Percentiles rank a stretch among this genome's conserved stretches.
These are phyloP conservation scores for Dicorynia guianensis DNA, from an alignment of 306 rosid species.

Conservation along the genomic window DNA sequence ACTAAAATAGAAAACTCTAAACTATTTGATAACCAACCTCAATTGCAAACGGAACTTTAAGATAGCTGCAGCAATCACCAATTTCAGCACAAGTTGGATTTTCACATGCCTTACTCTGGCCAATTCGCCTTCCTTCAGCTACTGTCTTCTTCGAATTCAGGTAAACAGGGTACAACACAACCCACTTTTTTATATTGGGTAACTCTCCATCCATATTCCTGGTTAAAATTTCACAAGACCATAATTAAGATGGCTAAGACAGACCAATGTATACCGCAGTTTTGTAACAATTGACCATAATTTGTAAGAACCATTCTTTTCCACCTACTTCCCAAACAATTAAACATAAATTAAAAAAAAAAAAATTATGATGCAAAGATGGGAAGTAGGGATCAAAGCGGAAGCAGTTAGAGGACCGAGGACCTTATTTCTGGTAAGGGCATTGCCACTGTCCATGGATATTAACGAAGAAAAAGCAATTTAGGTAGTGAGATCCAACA, in stretches of 20 bases:
- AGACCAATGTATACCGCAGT: background rate
- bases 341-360: background rate
- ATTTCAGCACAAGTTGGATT: conserved; percentile 88
- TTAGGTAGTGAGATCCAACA: conserved; percentile 2
- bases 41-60: conserved; percentile 74
- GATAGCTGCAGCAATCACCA: conserved; percentile 81
- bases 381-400: background rate
- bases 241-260: background rate
- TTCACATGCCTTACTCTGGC: conserved; percentile 71
- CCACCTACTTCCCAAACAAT: background rate
- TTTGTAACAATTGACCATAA: background rate
- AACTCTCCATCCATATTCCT: conserved; percentile 67
- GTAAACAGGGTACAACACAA: conserved; percentile 80
- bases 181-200: conserved; percentile 76
- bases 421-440: too few relatives aligned
- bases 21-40: conserved; percentile 58
- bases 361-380: background rate
- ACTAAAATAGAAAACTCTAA: background rate
- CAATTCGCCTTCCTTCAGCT: conserved; percentile 87
- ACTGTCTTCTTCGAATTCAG: conserved; percentile 85
- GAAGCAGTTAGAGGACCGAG: background rate
- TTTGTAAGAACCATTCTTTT: background rate
- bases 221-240: background rate
- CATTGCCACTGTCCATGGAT: background rate
- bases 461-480: too few relatives aligned